Conservation (phyloP, 257 asterid genomes). For the Leptodermis oblonga region DNA sequence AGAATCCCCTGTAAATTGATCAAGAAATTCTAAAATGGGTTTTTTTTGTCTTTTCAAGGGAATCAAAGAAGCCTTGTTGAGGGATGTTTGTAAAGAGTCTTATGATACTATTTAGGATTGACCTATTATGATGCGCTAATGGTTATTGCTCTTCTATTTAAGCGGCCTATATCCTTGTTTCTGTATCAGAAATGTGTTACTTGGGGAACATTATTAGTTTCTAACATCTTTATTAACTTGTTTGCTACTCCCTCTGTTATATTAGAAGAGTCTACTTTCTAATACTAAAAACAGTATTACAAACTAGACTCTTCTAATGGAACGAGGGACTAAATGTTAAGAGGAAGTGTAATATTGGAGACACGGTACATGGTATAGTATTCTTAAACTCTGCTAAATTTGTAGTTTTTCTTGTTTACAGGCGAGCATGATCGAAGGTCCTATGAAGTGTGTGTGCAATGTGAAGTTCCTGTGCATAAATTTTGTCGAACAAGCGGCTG, state of each 20-base stretch:
- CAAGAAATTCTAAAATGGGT: not conserved
- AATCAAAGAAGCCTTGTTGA: not conserved
- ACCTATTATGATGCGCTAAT: not conserved
- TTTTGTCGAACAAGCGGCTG: constrained; percentile 3
- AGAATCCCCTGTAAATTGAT: not conserved
- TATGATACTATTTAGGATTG: not conserved
- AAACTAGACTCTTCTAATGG: too few relatives aligned
- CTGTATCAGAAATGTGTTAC: not conserved
- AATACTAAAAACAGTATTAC: too few relatives aligned
- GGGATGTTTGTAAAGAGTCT: not conserved
- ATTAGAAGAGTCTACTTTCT: too few relatives aligned
- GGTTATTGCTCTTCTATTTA: not conserved
- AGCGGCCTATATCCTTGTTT: not conserved
- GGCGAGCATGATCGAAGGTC: not conserved
- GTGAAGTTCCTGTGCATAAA: too few relatives aligned
- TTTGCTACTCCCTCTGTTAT: too few relatives aligned
- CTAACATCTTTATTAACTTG: not conserved
- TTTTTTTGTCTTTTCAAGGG: not conserved
- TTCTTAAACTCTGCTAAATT: not conserved
- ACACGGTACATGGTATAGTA: not conserved
- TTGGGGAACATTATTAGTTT: not conserved
- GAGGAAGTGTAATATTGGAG: not conserved
- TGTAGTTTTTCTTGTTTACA: not conserved
- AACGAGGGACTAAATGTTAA: not conserved
- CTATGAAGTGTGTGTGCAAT: too few relatives aligned